Evolutionary conservation across 495 filamentous ascomycete species (phyloP).

Genomic region (Penicillium paradoxum): DNA sequence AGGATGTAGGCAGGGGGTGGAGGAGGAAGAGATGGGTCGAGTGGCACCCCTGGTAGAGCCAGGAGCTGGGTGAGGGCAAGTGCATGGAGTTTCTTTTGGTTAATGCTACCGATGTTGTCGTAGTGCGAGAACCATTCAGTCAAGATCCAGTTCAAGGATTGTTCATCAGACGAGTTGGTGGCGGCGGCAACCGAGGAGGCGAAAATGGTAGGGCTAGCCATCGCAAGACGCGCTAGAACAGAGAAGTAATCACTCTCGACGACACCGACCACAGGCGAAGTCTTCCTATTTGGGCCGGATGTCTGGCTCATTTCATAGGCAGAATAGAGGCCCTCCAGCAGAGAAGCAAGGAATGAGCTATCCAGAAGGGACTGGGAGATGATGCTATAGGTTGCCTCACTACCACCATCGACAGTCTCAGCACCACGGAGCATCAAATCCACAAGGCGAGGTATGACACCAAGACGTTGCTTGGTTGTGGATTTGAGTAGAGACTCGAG

Average conservation of each 20-base stretch:
- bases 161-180: slow-evolving; percentile 37
- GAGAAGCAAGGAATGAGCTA: slow-evolving; percentile 57
- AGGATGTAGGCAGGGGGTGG: slow-evolving; percentile 49
- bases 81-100: slow-evolving; percentile 72
- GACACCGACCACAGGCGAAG: slow-evolving; percentile 57
- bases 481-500: slow-evolving; percentile 51
- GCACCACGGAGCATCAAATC: slow-evolving; percentile 69
- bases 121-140: slow-evolving; percentile 86
- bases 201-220: slow-evolving; percentile 64
- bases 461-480: slow-evolving; percentile 61
- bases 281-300: slow-evolving; percentile 65
- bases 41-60: slow-evolving; percentile 52
- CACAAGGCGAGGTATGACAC: slow-evolving; percentile 59
- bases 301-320: slow-evolving; percentile 69
- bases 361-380: slow-evolving; percentile 65
- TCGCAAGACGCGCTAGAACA: slow-evolving; percentile 72
- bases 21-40: slow-evolving; percentile 25
- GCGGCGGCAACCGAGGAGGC: slow-evolving; percentile 47
- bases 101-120: slow-evolving; percentile 70
- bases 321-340: slow-evolving; percentile 67
- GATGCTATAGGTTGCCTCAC: slow-evolving; percentile 54
- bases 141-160: slow-evolving; percentile 65
- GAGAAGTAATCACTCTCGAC: slow-evolving; percentile 78
- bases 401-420: slow-evolving; percentile 64
- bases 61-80: slow-evolving; percentile 79